Percentiles rank a stretch among this genome's conserved stretches.
Conservation (phyloP, 352 stramenopile species). For the Globisporangium nodosum region DNA sequence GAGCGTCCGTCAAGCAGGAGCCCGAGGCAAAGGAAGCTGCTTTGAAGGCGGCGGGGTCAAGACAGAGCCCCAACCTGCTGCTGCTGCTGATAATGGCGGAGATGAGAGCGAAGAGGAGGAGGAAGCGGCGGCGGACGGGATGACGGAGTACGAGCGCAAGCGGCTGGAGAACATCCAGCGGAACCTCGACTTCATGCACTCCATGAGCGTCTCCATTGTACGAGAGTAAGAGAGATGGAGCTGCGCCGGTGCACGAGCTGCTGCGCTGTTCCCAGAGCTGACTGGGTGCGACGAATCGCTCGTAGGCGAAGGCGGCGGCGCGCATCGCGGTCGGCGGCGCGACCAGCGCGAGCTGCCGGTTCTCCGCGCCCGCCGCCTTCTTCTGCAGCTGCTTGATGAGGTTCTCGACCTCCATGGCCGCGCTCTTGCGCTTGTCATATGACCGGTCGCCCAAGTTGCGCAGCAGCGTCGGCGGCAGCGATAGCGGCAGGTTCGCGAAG, state of each 20-base stretch:
- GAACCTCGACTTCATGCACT: conserved; percentile 79
- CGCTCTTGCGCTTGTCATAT: conserved; percentile 99
- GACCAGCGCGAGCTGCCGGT: conserved; percentile 51
- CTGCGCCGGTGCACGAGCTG: no score
- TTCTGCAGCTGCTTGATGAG: conserved; percentile 97
- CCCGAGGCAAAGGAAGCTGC: neutral
- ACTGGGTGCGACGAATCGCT: neutral
- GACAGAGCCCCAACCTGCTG: conserved; percentile 11
- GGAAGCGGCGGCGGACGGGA: conserved; percentile 7
- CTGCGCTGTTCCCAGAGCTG: no score
- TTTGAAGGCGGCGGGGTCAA: neutral
- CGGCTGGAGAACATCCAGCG: conserved; percentile 80
- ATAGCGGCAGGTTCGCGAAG: conserved; percentile 43
- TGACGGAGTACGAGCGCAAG: conserved; percentile 80
- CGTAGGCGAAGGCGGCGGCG: conserved; percentile 55
- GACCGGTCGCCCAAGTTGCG: conserved; percentile 95
- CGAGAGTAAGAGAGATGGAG: neutral
- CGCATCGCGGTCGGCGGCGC: conserved; percentile 30
- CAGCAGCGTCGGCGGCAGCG: conserved; percentile 73
- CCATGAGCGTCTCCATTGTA: conserved; percentile 74
- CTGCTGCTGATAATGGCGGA: conserved; percentile 1
- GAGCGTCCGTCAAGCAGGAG: neutral
- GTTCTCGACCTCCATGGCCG: conserved; percentile 98
- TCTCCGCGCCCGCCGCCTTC: conserved; percentile 77
- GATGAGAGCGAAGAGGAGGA: neutral